These are phyloP conservation scores for Onygenales sp. DNA, from an alignment of 2,329 filamentous ascomycete species.

Conservation along the genomic window DNA sequence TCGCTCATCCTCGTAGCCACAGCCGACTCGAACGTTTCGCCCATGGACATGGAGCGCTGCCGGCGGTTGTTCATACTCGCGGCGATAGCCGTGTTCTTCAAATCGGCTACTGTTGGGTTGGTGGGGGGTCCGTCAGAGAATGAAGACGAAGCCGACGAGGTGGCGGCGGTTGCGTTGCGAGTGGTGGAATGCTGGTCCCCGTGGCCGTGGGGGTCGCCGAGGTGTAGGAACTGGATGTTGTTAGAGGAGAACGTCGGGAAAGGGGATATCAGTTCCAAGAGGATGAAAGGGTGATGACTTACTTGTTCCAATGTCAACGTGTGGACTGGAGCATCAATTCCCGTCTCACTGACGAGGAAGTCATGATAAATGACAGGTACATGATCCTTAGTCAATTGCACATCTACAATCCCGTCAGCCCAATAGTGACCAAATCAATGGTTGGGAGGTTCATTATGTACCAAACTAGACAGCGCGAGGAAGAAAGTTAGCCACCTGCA, in stretches of 20 bases:
- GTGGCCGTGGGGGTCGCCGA: constrained; percentile 49
- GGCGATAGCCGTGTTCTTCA: no score
- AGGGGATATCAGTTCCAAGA: constrained; percentile 3
- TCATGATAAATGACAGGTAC: constrained; percentile 98
- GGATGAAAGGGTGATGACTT: neutral
- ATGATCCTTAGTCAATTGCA: constrained; percentile 96
- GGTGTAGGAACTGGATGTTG: constrained; percentile 60
- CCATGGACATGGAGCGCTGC: constrained; percentile 51
- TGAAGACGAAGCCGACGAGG: neutral
- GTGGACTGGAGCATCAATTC: constrained; percentile 92
- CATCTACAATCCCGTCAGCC: constrained; percentile 59
- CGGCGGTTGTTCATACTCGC: constrained; percentile 13
- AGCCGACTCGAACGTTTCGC: constrained; percentile 40
- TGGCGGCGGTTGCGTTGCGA: constrained; percentile 6
- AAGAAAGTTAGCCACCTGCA: neutral
- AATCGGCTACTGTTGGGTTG: no score
- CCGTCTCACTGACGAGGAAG: constrained; percentile 94
- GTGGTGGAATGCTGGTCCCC: constrained; percentile 9
- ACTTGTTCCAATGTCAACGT: constrained; percentile 82
- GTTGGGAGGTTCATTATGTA: constrained; percentile 2
- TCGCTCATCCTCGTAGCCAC: constrained; percentile 49
- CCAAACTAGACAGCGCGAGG: constrained; percentile 9
- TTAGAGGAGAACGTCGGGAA: neutral
- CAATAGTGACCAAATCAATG: neutral
- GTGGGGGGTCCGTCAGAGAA: neutral